Evolutionary conservation across 2,329 filamentous ascomycete genomes (phyloP), one percentile per base, ranked within the genome.

Genomic region (Colletotrichum sp.): DNA sequence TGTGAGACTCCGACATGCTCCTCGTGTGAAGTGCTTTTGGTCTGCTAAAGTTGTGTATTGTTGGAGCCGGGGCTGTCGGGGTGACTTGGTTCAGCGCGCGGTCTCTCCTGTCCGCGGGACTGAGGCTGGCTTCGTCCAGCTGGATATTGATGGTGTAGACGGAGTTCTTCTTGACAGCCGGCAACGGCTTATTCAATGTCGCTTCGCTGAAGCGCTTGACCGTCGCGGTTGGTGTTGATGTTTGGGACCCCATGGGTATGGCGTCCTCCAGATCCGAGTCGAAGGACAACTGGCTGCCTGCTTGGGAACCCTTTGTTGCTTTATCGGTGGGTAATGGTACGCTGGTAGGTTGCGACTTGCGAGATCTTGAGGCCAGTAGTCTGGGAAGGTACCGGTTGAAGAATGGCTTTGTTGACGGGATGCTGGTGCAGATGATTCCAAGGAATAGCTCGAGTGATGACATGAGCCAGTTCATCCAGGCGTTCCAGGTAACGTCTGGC

Each of bases 331-430:
- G 68, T 8, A 38, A 12, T 12, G 62, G 57, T 18, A 51, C 38
- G 6, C 43, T 58, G 16, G 57, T 29, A 4, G 38, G 27, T 33
- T 38, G 43, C 6, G 69, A 58, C 24, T 33, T 66, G 18, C 36
- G 63, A 7, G 57, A 47, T 13, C 16, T 62, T 12, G 70, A 58
- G 43, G 73, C 77, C 21, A 83, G 73, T 36, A 82, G 33, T 13
- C 72, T 76, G 6, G 84, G 83, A 16, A 85, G 76, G 72, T 83
- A 82, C 15, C 77, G 78, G n/a, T 79, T 77, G 73, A 86, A 86
- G 77, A 87, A 86, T 2, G 84, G 85, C 66, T 85, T 87, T 9
- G 83, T 84, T 8, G 85, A 83, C 4, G 86, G 85, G 16, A 86
- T 79, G 3, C 85, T 87, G 43, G 85, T 85, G 73, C 84, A 86